phyloP scores from a whole-genome alignment of 2,329 filamentous ascomycete genomes.

The Neurospora sp. region DNA sequence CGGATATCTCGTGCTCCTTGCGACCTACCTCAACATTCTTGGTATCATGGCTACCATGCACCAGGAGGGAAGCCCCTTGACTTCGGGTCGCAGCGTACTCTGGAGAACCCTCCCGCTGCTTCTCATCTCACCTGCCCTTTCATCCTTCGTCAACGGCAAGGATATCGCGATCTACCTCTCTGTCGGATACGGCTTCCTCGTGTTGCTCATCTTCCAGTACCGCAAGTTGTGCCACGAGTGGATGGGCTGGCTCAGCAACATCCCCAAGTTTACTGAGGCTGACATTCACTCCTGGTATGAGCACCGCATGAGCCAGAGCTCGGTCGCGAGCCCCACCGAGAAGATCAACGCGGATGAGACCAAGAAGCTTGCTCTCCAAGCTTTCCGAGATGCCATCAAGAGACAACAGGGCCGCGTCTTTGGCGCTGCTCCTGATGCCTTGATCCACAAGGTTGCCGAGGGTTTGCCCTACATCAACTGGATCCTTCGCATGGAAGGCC shows the following conservation, averaged over 20 bases:
- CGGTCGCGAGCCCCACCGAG: background rate
- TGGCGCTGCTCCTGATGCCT: constrained; percentile 8
- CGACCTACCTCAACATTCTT: constrained; percentile 48
- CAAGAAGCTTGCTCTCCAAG: constrained; percentile 15
- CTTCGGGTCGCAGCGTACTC: constrained; percentile 47
- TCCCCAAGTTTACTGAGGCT: constrained; percentile 37
- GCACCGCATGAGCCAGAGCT: constrained; percentile 7
- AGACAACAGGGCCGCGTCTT: constrained; percentile 12
- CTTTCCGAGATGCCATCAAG: constrained; percentile 27
- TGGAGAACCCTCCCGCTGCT: constrained; percentile 45
- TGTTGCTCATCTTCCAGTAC: constrained; percentile 39
- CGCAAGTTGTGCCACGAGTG: constrained; percentile 45
- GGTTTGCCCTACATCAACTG: constrained; percentile 26
- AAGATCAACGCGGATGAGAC: constrained; percentile 5
- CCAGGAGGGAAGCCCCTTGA: constrained; percentile 41
- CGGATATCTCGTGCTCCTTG: constrained; percentile 47
- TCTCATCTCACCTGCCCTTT: constrained; percentile 45
- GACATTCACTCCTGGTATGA: constrained; percentile 40
- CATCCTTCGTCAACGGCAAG: constrained; percentile 38
- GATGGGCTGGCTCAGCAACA: constrained; percentile 46
- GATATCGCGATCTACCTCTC: constrained; percentile 47
- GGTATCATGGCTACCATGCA: constrained; percentile 43
- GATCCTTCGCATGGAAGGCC: constrained; percentile 25
- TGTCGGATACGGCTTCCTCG: constrained; percentile 42
- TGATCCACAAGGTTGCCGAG: constrained; percentile 17